Percentiles rank a stretch among this genome's conserved stretches.
Evolutionary conservation across 768 basidiomycete species (phyloP).

Genomic region (Xerocomellus amylosporus): DNA sequence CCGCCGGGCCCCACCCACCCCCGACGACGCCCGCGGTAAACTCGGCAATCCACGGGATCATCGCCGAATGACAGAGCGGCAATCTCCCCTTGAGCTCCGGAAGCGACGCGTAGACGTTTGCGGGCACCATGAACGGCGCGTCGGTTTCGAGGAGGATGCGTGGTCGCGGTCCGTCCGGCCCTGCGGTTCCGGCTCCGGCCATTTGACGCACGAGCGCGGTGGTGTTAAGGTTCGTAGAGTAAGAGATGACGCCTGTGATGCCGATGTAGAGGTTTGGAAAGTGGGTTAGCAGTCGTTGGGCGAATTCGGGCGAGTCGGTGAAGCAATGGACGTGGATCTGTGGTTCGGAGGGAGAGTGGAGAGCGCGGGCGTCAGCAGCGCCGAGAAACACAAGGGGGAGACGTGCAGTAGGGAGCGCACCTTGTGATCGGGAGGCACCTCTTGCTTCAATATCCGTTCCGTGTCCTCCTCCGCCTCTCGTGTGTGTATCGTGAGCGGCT

Average conservation of each 20-base stretch:
- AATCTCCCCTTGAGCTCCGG: slow-evolving; percentile 53
- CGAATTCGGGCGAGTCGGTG: slow-evolving; percentile 78
- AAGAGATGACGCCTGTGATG: slow-evolving; percentile 84
- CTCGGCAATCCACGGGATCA: slow-evolving; percentile 84
- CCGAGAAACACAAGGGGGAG: neutral
- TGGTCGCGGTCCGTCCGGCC: slow-evolving; percentile 32
- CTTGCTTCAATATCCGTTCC: slow-evolving; percentile 70
- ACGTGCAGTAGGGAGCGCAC: slow-evolving; percentile 33
- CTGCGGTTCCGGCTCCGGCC: slow-evolving; percentile 21
- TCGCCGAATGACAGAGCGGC: slow-evolving; percentile 71
- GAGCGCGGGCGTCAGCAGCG: neutral
- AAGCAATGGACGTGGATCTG: slow-evolving; percentile 89
- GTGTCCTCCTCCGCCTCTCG: slow-evolving; percentile 85
- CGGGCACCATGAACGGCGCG: slow-evolving; percentile 84
- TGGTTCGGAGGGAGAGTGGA: too few relatives aligned
- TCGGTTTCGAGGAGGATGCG: slow-evolving; percentile 79
- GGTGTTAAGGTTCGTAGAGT: slow-evolving; percentile 71
- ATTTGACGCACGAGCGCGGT: slow-evolving; percentile 61
- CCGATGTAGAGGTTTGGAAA: slow-evolving; percentile 85
- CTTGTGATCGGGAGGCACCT: slow-evolving; percentile 68
- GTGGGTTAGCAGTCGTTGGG: slow-evolving; percentile 62
- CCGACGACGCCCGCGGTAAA: slow-evolving; percentile 55
- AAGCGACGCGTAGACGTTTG: slow-evolving; percentile 63
- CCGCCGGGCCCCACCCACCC: slow-evolving; percentile 49
- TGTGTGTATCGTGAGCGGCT: slow-evolving; percentile 84